Evolutionary conservation across 2,329 filamentous ascomycete species (phyloP), one percentile per base, ranked within the genome.

Genomic region (Amauroascus verrucosus): DNA sequence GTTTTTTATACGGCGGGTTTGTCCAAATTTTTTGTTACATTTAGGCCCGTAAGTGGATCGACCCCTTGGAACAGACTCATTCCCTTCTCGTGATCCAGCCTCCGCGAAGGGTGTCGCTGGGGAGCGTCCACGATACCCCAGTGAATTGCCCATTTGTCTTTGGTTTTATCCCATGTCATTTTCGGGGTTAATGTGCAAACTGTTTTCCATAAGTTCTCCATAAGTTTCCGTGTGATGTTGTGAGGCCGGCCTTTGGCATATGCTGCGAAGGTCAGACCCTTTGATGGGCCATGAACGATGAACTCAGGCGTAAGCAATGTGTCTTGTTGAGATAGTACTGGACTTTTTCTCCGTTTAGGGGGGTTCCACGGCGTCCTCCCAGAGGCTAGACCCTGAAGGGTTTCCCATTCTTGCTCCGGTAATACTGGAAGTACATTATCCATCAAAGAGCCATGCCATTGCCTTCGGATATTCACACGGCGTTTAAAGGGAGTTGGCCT

Each of bases 231-330:
- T 5, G 68, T 72, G 38, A 74, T 66, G 2, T 57, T 58, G 54
- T 72, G 71, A 13, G 71, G 70, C 32, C 71, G 66, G 6, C 70
- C 70, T 48, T 60, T 58, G 6, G 51, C 55, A 54, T 64, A 71
- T 22, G 58, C 48, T 4, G 56, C 57, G 44, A 72, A 70, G 0
- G 69, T 70, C 4, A 55, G 54, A 2, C 62, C 64, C 54, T 70
- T 70, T 44, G 65, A 59, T 6, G 70, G 70, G 1, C 71, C 69
- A 2, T 62, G 56, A 6, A 63, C 61, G 51, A 73, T 54, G 40
- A 70, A 64, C 16, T 62, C 60, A 38, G 65, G 49, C 28, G 64
- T 54, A 3, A 61, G 55, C 1, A 56, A 41, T 5, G 55, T 50
- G 18, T 57, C 48, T 9, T 26, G 26, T 8, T 48, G 26, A 24